phyloP scores from a whole-genome alignment of 2,329 filamentous ascomycete genomes.

The Chaetomium sp. region DNA sequence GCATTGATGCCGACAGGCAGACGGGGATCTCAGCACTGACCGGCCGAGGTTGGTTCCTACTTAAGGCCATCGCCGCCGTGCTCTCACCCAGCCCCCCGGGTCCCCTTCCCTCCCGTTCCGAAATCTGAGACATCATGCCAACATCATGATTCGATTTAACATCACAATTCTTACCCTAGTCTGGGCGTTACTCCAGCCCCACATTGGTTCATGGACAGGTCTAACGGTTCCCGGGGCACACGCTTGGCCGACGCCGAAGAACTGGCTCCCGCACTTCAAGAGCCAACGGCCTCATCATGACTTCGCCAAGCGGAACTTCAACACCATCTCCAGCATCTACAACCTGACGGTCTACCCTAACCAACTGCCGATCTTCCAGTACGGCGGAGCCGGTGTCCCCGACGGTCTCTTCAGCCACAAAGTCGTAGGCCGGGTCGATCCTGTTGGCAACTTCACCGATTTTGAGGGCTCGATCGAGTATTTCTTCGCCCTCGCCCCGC shows the following conservation, averaged over 20 bases:
- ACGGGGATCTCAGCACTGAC: not conserved
- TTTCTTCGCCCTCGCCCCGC: conserved; percentile 37
- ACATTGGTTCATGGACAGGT: not conserved
- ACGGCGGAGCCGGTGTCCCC: conserved; percentile 32
- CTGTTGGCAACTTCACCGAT: conserved; percentile 36
- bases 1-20: not conserved
- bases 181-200: conserved; percentile 5
- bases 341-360: conserved; percentile 36
- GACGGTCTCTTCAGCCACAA: conserved; percentile 33
- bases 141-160: conserved; percentile 6
- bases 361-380: conserved; percentile 31
- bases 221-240: not conserved
- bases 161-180: not conserved
- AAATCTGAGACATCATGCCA: not conserved
- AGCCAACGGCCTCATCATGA: conserved; percentile 1
- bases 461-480: conserved; percentile 39
- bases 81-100: not conserved
- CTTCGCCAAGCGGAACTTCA: conserved; percentile 29
- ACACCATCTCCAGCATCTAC: conserved; percentile 34
- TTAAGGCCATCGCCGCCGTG: not conserved
- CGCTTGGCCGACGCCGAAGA: conserved; percentile 5
- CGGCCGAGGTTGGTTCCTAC: not conserved
- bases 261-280: conserved; percentile 7
- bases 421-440: conserved; percentile 34
- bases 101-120: not conserved